These are phyloP conservation scores for Leucocoprinus leucothites DNA, from an alignment of 768 basidiomycete genomes.

Conservation along the genomic window DNA sequence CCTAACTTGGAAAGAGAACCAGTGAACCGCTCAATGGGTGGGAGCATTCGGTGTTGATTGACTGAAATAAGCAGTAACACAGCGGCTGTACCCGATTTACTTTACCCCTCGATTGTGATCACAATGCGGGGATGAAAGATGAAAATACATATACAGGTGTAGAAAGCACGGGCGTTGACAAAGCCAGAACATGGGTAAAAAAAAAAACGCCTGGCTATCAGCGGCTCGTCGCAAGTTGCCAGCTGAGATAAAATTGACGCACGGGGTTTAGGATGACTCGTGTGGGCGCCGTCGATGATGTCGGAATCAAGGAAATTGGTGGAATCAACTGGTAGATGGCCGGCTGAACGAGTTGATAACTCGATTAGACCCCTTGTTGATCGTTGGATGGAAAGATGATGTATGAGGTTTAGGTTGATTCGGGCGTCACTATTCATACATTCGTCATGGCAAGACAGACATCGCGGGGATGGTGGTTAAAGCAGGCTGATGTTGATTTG, in stretches of 20 bases:
- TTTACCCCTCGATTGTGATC: not conserved
- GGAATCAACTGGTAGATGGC: not conserved
- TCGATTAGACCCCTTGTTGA: constrained; percentile 1
- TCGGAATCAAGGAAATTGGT: not conserved
- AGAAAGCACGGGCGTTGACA: not conserved
- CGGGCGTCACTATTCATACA: no score
- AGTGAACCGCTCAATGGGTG: not conserved
- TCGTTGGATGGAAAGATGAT: not conserved
- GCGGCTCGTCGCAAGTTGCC: constrained; percentile 1
- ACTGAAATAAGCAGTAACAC: not conserved
- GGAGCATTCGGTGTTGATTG: not conserved
- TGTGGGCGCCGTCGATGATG: constrained; percentile 5
- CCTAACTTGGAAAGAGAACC: no score
- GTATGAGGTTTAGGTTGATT: not conserved
- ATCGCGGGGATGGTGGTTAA: not conserved
- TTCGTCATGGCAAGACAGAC: not conserved
- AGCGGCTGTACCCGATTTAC: not conserved
- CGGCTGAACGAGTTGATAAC: not conserved
- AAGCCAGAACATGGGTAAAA: constrained; percentile 1
- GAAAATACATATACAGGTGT: no score
- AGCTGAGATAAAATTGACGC: not conserved
- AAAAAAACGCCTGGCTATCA: no score
- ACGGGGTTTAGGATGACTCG: not conserved
- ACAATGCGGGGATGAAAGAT: constrained; percentile 6
- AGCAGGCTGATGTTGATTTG: not conserved